These are phyloP conservation scores for Aphanoascus verrucosus DNA, from an alignment of 2,329 filamentous ascomycete genomes.

Conservation along the genomic window DNA sequence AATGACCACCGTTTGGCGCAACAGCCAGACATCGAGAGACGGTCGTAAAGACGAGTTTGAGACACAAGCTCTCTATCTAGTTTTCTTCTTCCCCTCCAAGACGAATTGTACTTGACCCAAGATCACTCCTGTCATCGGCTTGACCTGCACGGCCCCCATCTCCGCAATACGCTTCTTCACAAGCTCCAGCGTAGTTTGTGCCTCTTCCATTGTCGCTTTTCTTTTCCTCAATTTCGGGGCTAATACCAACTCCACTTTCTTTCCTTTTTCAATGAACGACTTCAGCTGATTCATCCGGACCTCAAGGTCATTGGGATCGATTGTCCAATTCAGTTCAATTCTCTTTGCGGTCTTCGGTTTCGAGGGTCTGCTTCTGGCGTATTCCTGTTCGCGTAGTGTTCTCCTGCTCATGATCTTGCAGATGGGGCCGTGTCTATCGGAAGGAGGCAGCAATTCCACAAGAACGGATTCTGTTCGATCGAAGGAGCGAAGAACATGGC, in stretches of 20 bases:
- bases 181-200: conserved; percentile 45
- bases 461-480: conserved; percentile 44
- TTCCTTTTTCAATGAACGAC: conserved; percentile 62
- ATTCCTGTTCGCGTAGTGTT: conserved; percentile 28
- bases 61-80: too few relatives aligned
- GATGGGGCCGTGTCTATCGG: conserved; percentile 41
- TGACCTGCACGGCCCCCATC: conserved; percentile 33
- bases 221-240: conserved; percentile 55
- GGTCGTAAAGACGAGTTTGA: too few relatives aligned
- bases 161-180: conserved; percentile 39
- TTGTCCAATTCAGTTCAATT: conserved; percentile 85
- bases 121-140: conserved; percentile 34
- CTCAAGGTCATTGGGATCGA: conserved; percentile 62
- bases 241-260: conserved; percentile 62
- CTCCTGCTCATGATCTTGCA: conserved; percentile 60
- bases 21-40: too few relatives aligned
- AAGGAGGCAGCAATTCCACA: conserved; percentile 37
- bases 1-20: neutral
- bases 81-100: conserved; percentile 2
- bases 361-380: conserved; percentile 12
- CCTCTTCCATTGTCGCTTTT: conserved; percentile 51
- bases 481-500: conserved; percentile 33
- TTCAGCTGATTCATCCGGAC: conserved; percentile 57
- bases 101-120: conserved; percentile 24
- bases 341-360: conserved; percentile 46